Conservation (phyloP, 2,329 filamentous ascomycete genomes). For the Cercospora zeae-maydis region DNA sequence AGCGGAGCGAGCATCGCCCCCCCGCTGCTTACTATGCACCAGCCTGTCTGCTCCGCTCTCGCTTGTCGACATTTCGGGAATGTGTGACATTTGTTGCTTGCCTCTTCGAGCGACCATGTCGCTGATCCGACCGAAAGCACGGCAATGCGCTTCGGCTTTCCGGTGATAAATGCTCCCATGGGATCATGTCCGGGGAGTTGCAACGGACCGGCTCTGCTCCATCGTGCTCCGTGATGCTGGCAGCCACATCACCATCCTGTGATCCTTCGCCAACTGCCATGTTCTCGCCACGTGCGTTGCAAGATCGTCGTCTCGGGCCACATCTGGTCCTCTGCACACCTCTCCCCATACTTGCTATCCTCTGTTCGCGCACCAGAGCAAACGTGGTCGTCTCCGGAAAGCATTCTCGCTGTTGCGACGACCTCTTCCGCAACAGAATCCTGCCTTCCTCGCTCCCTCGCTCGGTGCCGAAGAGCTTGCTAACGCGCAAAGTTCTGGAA, state of each 20-base stretch:
- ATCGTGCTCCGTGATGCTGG: not conserved
- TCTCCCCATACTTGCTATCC: not conserved
- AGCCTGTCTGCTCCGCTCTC: not conserved
- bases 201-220: not conserved
- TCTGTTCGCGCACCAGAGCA: not conserved
- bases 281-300: constrained; percentile 6
- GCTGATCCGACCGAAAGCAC: not conserved
- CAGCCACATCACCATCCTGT: constrained; percentile 4
- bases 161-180: not conserved
- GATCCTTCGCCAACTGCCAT: not conserved
- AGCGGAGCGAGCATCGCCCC: not conserved
- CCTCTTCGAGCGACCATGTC: not conserved
- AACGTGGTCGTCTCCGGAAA: not conserved
- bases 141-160: not conserved
- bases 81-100: constrained; percentile 5
- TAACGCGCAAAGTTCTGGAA: constrained; percentile 4
- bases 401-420: not conserved
- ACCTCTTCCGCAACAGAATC: not conserved
- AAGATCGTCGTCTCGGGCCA: not conserved
- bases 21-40: not conserved
- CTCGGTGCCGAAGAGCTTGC: constrained; percentile 5
- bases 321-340: not conserved
- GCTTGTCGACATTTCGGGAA: constrained; percentile 5
- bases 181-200: not conserved
- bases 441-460: not conserved